Conservation (phyloP, 257 asterid species). For the Eucommia ulmoides region DNA sequence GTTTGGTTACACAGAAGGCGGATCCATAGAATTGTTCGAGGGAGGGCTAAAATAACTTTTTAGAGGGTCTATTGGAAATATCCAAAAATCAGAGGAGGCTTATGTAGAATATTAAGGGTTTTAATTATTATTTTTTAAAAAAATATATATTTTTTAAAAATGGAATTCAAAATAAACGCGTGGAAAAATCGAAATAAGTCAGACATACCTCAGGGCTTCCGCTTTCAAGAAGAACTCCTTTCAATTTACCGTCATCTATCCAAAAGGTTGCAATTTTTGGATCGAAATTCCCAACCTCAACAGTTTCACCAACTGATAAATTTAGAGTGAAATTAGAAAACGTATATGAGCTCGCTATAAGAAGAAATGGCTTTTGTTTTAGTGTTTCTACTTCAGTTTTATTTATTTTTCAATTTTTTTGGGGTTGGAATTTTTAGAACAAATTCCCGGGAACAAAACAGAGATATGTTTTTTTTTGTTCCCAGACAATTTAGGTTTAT, state of each 20-base stretch:
- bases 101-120: no score
- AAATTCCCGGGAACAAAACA: no score
- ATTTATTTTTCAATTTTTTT: no score
- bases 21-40: not conserved
- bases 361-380: no score
- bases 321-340: no score
- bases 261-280: conserved; percentile 94
- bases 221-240: conserved; percentile 90
- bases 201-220: conserved; percentile 78
- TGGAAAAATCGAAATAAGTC: not conserved
- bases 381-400: no score
- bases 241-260: conserved; percentile 84
- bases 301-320: conserved; percentile 73
- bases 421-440: no score
- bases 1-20: no score
- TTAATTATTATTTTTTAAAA: not conserved
- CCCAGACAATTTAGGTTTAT: no score
- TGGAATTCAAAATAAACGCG: not conserved
- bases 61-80: not conserved
- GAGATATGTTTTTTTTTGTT: no score
- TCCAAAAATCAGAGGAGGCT: no score
- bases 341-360: no score
- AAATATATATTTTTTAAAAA: not conserved
- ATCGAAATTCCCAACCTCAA: conserved; percentile 44
- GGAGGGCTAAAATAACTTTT: not conserved